These are phyloP conservation scores for Wickerhamomyces subpelliculosus DNA, from an alignment of 805 yeast species.

Conservation along the genomic window DNA sequence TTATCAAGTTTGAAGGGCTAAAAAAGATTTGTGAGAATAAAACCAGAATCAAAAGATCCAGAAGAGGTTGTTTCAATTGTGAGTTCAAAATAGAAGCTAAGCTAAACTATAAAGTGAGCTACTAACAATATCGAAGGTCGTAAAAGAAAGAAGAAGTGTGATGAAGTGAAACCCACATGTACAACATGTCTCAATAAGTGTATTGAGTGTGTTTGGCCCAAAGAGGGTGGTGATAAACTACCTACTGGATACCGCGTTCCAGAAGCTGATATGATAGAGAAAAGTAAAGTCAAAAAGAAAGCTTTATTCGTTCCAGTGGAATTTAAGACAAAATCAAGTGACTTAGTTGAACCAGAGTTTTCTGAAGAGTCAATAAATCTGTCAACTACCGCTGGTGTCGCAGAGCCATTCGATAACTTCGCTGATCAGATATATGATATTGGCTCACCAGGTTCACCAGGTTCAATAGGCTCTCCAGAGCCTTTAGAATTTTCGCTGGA, in stretches of 20 bases:
- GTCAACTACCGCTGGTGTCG: too few relatives aligned
- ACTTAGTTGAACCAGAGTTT: too few relatives aligned
- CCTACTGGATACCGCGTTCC: constrained; percentile 16
- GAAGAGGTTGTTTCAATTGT: constrained; percentile 17
- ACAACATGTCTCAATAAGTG: constrained; percentile 33
- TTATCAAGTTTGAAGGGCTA: neutral
- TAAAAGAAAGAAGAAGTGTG: constrained; percentile 59
- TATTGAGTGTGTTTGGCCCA: constrained; percentile 22
- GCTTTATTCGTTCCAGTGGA: neutral
- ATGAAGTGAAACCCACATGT: constrained; percentile 38
- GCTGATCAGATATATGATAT: too few relatives aligned
- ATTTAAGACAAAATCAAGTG: too few relatives aligned
- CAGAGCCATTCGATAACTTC: too few relatives aligned
- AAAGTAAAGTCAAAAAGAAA: too few relatives aligned
- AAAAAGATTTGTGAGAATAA: neutral
- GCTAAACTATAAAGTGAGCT: neutral
- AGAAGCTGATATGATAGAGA: too few relatives aligned
- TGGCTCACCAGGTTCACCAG: too few relatives aligned
- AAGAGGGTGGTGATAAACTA: constrained; percentile 7
- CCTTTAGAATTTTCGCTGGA: too few relatives aligned
- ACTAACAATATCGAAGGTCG: constrained; percentile 28
- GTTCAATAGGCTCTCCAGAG: too few relatives aligned
- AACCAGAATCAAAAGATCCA: constrained; percentile 9
- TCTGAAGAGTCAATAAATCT: too few relatives aligned
- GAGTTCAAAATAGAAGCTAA: neutral